Evolutionary conservation across 257 asterid genomes (phyloP), one percentile per base, ranked within the genome.

Genomic region (Nicotiana tabacum): DNA sequence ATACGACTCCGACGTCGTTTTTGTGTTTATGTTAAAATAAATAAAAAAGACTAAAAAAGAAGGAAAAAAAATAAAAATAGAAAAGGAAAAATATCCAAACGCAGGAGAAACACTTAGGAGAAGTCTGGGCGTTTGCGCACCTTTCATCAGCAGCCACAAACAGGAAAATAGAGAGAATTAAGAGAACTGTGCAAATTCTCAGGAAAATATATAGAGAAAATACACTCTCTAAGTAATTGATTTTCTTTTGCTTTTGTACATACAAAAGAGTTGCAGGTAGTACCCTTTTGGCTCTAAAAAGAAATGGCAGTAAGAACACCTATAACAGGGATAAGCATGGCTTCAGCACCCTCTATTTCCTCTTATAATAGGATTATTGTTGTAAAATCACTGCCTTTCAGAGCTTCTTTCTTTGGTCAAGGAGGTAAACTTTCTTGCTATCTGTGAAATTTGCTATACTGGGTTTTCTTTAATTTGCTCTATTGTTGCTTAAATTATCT

Each of bases 251-350:
- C 58, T 72, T 51, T 76, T 76, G 39, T 67, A 66, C 7, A 51
- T 80, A n/a, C 0, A 60, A 13, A 80, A 64, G 0, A 64, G 48
- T 64, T 80, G 77, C 29, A 37, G 15, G 57, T 4, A 12, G 33
- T 13, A 43, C 51, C 51, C 0, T 8, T 0, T 43, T 43, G 51
- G 51, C 51, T 43, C 17, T 35, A 0, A 4, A n/a, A 65, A 53
- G 1, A 56, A 53, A 91, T 93, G 95, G 97, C 97, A 9, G 85
- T 85, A 33, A 90, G 91, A 86, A 89, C 92, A 82, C 92, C 91
- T 55, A 72, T 88, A 13, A 74, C 94, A 77, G 91, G 93, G 86
- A 82, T 90, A 85, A 83, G 90, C 87, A 83, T 89, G 89, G 82
- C 90, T 79, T 82, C 94, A 62, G 86, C 88, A 66, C 86, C 93